Percentiles rank a stretch among this genome's conserved stretches.
phyloP scores from a whole-genome alignment of 176 grass and related monocot genomes.

The Saccharum officinarum region DNA sequence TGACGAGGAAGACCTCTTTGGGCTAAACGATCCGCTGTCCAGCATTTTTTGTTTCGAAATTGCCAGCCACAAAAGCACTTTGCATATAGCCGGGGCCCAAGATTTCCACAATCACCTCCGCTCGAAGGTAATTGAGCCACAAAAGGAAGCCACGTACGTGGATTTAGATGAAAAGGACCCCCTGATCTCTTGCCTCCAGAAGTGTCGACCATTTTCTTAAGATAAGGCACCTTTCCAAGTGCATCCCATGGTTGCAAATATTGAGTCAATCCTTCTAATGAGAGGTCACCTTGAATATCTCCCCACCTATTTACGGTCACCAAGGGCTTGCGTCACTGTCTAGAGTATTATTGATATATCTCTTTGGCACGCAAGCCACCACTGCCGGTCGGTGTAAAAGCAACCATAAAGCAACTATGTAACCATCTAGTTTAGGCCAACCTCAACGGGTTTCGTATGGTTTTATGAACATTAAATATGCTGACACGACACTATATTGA shows the following conservation, averaged over 20 bases:
- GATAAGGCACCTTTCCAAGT: neutral
- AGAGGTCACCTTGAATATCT: neutral
- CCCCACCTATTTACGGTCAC: no score
- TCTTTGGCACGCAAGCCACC: no score
- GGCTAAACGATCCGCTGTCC: neutral
- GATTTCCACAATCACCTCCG: neutral
- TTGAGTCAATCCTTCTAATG: neutral
- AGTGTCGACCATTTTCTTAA: neutral
- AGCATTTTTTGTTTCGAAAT: neutral
- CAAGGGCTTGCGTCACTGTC: neutral
- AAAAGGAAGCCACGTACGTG: neutral
- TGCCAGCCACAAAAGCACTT: neutral
- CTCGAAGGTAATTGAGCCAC: neutral
- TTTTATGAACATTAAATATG: no score
- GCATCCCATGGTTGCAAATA: neutral
- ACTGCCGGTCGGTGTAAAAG: no score
- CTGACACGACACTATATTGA: no score
- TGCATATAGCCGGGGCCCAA: neutral
- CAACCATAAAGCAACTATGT: no score
- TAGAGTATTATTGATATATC: neutral
- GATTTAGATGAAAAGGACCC: neutral
- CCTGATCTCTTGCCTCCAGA: neutral
- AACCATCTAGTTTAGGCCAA: no score
- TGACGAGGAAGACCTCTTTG: neutral
- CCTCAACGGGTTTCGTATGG: no score